Percentiles rank a stretch among this genome's conserved stretches.
Evolutionary conservation across 208 protist genomes (phyloP).

Genomic region (Trypanosoma caninum): DNA sequence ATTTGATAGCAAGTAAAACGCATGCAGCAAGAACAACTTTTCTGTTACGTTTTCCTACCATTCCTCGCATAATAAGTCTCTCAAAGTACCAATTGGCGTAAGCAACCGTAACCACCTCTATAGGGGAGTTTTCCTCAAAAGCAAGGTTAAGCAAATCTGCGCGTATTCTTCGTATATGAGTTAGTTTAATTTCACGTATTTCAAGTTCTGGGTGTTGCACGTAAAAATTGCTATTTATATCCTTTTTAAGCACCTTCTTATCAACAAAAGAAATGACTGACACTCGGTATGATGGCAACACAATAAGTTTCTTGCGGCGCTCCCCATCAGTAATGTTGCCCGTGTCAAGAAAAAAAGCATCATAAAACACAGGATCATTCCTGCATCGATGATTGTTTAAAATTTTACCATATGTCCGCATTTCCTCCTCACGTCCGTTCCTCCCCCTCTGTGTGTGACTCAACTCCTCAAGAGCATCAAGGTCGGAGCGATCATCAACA

Average conservation of each 20-base stretch:
- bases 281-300: slow-evolving; percentile 66
- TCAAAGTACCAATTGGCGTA: slow-evolving; percentile 90
- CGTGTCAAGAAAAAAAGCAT: slow-evolving; percentile 79
- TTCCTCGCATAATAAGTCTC: slow-evolving; percentile 66
- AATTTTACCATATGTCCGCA: slow-evolving; percentile 73
- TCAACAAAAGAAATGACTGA: slow-evolving; percentile 84
- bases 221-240: slow-evolving; percentile 85
- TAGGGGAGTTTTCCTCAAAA: slow-evolving; percentile 55
- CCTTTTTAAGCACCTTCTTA: slow-evolving; percentile 82
- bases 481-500: not conserved
- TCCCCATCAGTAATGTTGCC: slow-evolving; percentile 84
- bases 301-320: slow-evolving; percentile 75
- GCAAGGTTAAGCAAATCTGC: slow-evolving; percentile 69
- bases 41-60: slow-evolving; percentile 81
- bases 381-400: slow-evolving; percentile 37
- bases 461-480: not conserved
- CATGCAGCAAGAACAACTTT: slow-evolving; percentile 64
- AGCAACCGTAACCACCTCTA: slow-evolving; percentile 70
- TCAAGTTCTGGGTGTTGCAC: slow-evolving; percentile 82
- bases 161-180: slow-evolving; percentile 71
- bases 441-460: not conserved
- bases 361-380: slow-evolving; percentile 60
- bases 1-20: slow-evolving; percentile 78
- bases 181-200: slow-evolving; percentile 80
- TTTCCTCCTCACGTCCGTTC: slow-evolving; percentile 20